Evolutionary conservation across 176 grass and related monocot genomes (phyloP), one percentile per base, ranked within the genome.

Genomic region (Bonia amplexicaulis): DNA sequence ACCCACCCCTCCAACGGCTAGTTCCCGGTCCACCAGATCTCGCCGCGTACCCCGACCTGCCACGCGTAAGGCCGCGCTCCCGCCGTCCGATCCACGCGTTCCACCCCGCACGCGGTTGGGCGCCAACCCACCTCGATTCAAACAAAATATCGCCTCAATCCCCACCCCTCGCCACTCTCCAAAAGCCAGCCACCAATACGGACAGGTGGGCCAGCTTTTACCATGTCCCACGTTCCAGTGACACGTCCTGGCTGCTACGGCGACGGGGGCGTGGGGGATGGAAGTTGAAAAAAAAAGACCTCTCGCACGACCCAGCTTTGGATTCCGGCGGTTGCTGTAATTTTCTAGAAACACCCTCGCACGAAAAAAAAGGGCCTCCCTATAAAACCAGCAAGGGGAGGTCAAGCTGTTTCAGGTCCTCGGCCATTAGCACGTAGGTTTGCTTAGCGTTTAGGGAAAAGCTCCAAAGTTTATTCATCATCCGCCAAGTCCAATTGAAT

Each of bases 1-100:
- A 42, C 26, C 66, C 49, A 26, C 44, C 71, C 9, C 9, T 9
- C 59, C 89, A 90, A 90, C 89, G 89, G 89, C 89, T 90, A 83
- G 89, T 87, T 20, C 10, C 37, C 0, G 11, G 1, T 13, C 22
- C 0, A 4, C 17, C 0, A 6, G 89, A 90, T 87, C 29, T 7
- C 16, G 84, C 88, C 88, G 79, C 88, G 88, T 87, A 49, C 22
- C 13, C 47, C 58, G 8, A 40, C 39, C 79, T 7, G 15, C 44
- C 72, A 64, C 74, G 37, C 75, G 66, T 9, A 26, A 1, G 35
- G 65, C 57, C 16, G 0, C 17, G 0, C 6, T 40, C 23, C 8
- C 73, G 12, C 84, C 84, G 89, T 87, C 80, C 66, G 84, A 90
- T 87, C 52, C 39, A 86, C 79, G 66, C 72, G 57, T 37, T 65